These are phyloP conservation scores for Choiromyces venosus DNA, from an alignment of 495 filamentous ascomycete genomes.

Conservation along the genomic window DNA sequence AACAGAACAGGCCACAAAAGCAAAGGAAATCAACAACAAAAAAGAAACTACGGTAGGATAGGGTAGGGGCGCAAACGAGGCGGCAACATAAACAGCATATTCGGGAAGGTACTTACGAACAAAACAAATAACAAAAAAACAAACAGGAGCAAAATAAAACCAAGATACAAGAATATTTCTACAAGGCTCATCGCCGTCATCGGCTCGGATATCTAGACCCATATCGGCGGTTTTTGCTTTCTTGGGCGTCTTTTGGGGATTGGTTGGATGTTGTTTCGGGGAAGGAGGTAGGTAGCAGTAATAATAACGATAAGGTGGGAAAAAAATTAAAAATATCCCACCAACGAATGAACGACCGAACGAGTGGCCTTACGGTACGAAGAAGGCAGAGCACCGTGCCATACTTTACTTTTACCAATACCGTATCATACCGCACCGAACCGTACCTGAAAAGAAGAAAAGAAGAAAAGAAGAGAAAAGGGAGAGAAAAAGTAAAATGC, in stretches of 20 bases:
- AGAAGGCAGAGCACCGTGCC: neutral
- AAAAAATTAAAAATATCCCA: neutral
- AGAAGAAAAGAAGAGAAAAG: neutral
- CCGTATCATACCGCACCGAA: no score
- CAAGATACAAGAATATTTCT: neutral
- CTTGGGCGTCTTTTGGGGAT: neutral
- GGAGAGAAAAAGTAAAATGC: no score
- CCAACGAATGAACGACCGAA: neutral
- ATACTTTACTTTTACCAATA: neutral
- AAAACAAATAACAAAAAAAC: neutral
- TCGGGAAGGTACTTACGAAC: neutral
- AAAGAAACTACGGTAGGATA: neutral
- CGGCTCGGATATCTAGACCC: neutral
- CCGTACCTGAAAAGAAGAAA: neutral
- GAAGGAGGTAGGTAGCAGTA: neutral
- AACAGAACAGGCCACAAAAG: neutral
- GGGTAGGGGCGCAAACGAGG: neutral
- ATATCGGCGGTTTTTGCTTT: conserved; percentile 5
- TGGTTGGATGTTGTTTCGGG: neutral
- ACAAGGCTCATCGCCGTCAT: neutral
- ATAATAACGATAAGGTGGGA: neutral
- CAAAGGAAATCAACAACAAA: neutral
- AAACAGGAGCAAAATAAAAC: no score
- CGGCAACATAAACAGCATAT: neutral
- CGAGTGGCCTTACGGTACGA: neutral